These are phyloP conservation scores for Guyanaporus albipodus DNA, from an alignment of 768 basidiomycete genomes.

Conservation along the genomic window DNA sequence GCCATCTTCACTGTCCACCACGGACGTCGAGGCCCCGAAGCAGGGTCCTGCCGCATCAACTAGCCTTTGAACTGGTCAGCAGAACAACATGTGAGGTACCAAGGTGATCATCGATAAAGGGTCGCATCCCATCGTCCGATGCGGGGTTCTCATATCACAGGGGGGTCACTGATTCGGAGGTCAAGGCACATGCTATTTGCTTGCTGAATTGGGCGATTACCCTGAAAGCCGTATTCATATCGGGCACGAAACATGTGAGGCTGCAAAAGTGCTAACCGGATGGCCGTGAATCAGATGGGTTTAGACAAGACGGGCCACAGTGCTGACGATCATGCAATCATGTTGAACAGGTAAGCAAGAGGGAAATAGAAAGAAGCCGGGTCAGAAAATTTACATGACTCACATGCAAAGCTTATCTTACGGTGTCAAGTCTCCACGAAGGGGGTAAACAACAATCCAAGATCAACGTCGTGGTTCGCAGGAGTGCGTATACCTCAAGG, in stretches of 20 bases:
- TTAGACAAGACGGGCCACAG: neutral
- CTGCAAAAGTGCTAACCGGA: neutral
- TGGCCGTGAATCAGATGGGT: neutral
- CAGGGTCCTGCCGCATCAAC: too few relatives aligned
- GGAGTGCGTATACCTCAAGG: neutral
- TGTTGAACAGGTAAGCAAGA: neutral
- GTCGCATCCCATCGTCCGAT: too few relatives aligned
- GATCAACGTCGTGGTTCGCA: neutral
- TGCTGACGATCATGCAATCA: too few relatives aligned
- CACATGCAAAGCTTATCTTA: conserved; percentile 1
- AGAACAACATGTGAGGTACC: too few relatives aligned
- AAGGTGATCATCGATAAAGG: conserved; percentile 27
- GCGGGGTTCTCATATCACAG: too few relatives aligned
- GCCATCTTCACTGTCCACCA: too few relatives aligned
- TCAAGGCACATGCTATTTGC: conserved; percentile 12
- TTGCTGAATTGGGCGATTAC: neutral
- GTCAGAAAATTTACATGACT: neutral
- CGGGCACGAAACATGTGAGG: too few relatives aligned
- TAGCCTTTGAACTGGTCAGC: too few relatives aligned
- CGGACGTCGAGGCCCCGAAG: too few relatives aligned
- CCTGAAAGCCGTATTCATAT: too few relatives aligned
- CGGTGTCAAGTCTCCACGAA: neutral
- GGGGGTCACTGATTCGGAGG: conserved; percentile 1
- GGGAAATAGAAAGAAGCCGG: neutral
- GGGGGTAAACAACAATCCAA: neutral